Conservation (phyloP, 352 stramenopile species). For the Globisporangium nodosum region DNA sequence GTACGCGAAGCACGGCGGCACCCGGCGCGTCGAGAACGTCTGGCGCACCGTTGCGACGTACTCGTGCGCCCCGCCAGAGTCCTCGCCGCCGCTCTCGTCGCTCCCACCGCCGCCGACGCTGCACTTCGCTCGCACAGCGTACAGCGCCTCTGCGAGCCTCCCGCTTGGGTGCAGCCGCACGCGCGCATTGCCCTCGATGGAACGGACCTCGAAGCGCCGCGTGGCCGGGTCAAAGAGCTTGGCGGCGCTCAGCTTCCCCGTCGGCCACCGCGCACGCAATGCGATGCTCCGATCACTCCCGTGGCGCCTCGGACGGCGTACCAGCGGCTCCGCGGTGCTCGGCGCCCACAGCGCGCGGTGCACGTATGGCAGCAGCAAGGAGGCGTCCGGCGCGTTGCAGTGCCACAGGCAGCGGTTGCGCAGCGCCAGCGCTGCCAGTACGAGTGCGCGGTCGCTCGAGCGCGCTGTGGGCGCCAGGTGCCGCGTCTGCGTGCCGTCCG, state of each 20-base stretch:
- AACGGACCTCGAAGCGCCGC: slow-evolving; percentile 51
- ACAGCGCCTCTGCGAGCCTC: slow-evolving; percentile 33
- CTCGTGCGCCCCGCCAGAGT: slow-evolving; percentile 7
- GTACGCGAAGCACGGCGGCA: slow-evolving; percentile 30
- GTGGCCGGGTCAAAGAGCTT: slow-evolving; percentile 25
- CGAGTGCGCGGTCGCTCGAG: slow-evolving; percentile 34
- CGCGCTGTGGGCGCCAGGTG: slow-evolving; percentile 57
- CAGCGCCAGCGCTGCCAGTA: slow-evolving; percentile 35
- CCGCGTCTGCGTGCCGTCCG: slow-evolving; percentile 35
- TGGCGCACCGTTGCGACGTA: slow-evolving; percentile 42
- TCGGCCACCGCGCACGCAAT: slow-evolving; percentile 31
- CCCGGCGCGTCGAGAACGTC: slow-evolving; percentile 26
- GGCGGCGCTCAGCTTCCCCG: slow-evolving; percentile 14
- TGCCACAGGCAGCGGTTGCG: slow-evolving; percentile 48
- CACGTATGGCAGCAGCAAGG: slow-evolving; percentile 31
- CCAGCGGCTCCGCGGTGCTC: no score
- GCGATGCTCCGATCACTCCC: not conserved
- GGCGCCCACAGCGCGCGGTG: slow-evolving; percentile 17
- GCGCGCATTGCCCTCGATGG: slow-evolving; percentile 53
- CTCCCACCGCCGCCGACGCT: not conserved
- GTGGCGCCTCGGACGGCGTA: no score
- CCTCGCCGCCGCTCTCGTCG: slow-evolving; percentile 7
- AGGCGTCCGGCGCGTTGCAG: slow-evolving; percentile 3
- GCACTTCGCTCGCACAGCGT: slow-evolving; percentile 28
- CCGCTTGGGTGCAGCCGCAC: slow-evolving; percentile 30